Evolutionary conservation across 2,329 filamentous ascomycete species (phyloP), one percentile per base, ranked within the genome.

Genomic region (Phoma sp.): DNA sequence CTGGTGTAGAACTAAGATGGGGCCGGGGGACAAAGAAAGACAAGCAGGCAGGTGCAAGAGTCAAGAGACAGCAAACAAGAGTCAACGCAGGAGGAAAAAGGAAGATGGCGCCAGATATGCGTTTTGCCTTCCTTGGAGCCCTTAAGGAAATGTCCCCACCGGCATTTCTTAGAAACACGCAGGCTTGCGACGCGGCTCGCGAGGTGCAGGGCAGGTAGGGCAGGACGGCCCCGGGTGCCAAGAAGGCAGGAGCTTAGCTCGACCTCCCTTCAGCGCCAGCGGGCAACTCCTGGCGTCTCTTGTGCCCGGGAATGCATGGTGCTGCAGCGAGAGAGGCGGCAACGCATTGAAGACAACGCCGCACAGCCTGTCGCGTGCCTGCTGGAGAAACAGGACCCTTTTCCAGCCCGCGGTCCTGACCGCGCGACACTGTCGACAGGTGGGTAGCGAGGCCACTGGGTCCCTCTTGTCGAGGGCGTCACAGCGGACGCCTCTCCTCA

Each of bases 201-300:
- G 31, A 43, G 22, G n/a, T 21, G 41, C 40, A 43, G 46, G 36
- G 36, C 36, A 35, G 32, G 10, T 9, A 29, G 27, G 27, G 27
- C 27, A 29, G 8, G 27, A 7, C 6, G 8, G 40, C 40, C 48
- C 41, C 46, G 46, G 41, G 32, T 36, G 51, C 43, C 51, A 47
- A 47, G 43, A 21, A 50, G 31, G 46, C 36, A 55, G 46, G 52
- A 55, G 52, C 46, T 50, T 55, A 55, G 52, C 52, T 55, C 35
- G 41, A 55, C 52, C 52, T 55, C 51, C 51, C 52, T 55, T 41
- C 45, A 45, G 52, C 52, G 35, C 31, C 39, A 39, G 32, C 35
- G 12, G 25, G 38, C 37, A 13, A 22, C 35, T 19, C 36, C 43
- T 12, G 29, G 29, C 29, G 29, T 25, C 17, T 37, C 19, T 22